phyloP scores from a whole-genome alignment of 1,284 basidiomycete species.

The Cystobasidium sp. region DNA sequence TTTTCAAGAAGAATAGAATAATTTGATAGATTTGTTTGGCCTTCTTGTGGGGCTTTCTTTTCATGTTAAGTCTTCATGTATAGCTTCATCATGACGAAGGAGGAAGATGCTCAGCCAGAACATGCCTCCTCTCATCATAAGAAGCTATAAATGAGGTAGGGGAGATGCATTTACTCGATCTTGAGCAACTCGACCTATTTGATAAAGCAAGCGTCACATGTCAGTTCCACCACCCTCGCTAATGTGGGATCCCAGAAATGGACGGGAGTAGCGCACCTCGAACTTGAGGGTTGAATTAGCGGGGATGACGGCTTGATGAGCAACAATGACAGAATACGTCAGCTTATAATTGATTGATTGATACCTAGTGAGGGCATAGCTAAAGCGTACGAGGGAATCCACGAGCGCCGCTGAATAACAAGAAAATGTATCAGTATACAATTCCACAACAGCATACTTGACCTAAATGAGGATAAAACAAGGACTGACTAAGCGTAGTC shows the following conservation, averaged over 20 bases:
- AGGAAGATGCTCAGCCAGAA: too few species aligned
- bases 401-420: constrained; percentile 39
- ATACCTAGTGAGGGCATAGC: not conserved
- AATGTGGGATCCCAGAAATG: not conserved
- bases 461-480: not conserved
- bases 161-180: constrained; percentile 55
- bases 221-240: not conserved
- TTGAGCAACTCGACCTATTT: constrained; percentile 58
- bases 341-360: not conserved
- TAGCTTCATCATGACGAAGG: too few species aligned
- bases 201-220: constrained; percentile 46
- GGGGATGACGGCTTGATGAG: constrained; percentile 56
- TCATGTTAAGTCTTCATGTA: too few species aligned
- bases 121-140: too few species aligned
- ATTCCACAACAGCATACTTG: constrained; percentile 19
- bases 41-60: too few species aligned
- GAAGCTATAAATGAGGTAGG: too few species aligned
- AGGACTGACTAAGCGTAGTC: constrained; percentile 58
- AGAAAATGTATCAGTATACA: not conserved
- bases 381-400: constrained; percentile 41
- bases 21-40: too few species aligned
- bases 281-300: constrained; percentile 45
- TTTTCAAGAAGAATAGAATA: too few species aligned
- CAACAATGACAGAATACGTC: not conserved
- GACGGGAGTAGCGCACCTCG: not conserved